phyloP scores from a whole-genome alignment of 2,329 filamentous ascomycete species.

The Fusarium subtropicale region DNA sequence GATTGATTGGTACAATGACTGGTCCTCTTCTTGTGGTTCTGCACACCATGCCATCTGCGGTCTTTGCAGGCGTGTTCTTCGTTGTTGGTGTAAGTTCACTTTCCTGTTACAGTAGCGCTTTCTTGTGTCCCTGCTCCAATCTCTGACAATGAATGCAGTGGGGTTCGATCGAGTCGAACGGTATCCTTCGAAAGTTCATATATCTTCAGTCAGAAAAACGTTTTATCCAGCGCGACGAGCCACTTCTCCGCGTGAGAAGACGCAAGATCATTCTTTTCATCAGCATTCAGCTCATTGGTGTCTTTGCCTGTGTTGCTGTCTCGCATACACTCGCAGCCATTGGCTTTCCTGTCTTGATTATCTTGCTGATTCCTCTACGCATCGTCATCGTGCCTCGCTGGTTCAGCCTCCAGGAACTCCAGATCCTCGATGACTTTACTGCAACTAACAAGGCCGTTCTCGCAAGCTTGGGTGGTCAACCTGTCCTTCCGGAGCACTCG shows the following conservation, averaged over 20 bases:
- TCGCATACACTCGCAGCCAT: slow-evolving; percentile 5
- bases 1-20: slow-evolving; percentile 5
- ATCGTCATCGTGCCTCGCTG: slow-evolving; percentile 5
- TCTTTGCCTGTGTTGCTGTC: not conserved
- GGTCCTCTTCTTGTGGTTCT: slow-evolving; percentile 3
- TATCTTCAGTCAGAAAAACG: slow-evolving; percentile 8
- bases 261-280: slow-evolving; percentile 2
- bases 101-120: fast-evolving
- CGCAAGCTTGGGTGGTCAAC: slow-evolving; percentile 1
- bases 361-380: not conserved
- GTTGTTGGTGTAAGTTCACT: not conserved
- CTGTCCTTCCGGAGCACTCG: not conserved
- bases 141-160: not conserved
- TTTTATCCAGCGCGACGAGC: slow-evolving; percentile 2
- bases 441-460: slow-evolving; percentile 1
- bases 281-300: not conserved
- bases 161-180: slow-evolving; percentile 9
- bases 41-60: not conserved
- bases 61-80: slow-evolving; percentile 7
- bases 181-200: slow-evolving; percentile 3
- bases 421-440: slow-evolving; percentile 1
- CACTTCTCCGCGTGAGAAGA: not conserved
- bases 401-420: not conserved
- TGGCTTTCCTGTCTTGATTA: not conserved
- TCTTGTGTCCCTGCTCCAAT: fast-evolving